Evolutionary conservation across 1,139 yeast species (phyloP).

Genomic region (Yamadazyma dendronema): DNA sequence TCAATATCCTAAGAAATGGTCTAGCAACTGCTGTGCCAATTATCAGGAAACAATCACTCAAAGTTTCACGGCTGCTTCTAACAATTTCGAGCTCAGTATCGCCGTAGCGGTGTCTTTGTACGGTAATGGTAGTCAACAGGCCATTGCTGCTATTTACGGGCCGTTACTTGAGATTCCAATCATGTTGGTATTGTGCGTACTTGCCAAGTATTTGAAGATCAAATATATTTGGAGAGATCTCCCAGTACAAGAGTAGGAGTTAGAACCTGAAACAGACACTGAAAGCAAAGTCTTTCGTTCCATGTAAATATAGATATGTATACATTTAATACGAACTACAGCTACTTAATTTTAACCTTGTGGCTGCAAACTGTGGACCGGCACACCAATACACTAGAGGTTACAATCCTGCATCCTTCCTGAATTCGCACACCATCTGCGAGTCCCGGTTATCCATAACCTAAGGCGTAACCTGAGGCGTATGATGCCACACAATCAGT

Average conservation of each 20-base stretch:
- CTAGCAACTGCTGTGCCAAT: constrained; percentile 31
- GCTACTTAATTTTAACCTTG: no score
- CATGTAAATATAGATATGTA: no score
- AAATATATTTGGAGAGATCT: constrained; percentile 26
- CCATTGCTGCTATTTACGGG: constrained; percentile 61
- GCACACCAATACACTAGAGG: no score
- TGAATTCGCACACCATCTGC: constrained; percentile 1
- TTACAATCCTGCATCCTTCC: no score
- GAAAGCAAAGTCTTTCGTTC: no score
- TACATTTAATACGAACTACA: no score
- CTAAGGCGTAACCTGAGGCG: no score
- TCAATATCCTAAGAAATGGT: constrained; percentile 18
- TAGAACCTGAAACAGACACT: constrained; percentile 8
- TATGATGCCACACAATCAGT: no score
- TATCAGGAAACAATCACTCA: constrained; percentile 49
- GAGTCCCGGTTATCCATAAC: neutral
- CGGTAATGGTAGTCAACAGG: constrained; percentile 53
- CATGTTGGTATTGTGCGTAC: constrained; percentile 40
- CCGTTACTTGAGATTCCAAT: constrained; percentile 59
- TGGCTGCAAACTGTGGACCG: no score
- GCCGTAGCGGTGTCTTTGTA: constrained; percentile 55
- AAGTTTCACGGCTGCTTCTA: constrained; percentile 58
- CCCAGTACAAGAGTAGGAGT: neutral
- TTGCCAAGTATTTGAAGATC: constrained; percentile 33
- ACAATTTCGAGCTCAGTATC: constrained; percentile 51